Evolutionary conservation across 768 basidiomycete genomes (phyloP), one percentile per base, ranked within the genome.

Genomic region (Agrocybe pediades): DNA sequence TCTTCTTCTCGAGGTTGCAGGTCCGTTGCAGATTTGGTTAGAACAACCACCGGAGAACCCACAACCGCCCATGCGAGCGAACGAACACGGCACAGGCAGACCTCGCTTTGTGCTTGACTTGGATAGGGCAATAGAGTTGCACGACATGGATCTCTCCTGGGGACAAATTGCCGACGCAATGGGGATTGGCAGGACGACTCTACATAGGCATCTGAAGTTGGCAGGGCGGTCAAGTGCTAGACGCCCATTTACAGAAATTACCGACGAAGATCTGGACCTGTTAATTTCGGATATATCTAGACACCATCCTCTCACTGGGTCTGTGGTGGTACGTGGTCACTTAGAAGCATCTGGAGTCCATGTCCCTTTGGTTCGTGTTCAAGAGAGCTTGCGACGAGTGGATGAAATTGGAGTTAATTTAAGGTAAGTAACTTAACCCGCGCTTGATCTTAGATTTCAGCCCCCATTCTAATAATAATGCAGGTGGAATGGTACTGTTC

Each of bases 341-440:
- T 54, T 75, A 15, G 56, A 62, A 3, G 17, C 47, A 2, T n/a
- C 46, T 16, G 68, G 63, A 0, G 30, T 70, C 9, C 61, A 68
- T 48, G 36, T 75, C 6, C 63, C 68, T 6, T 21, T 56, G 7
- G 19, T 23, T 0, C 50, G 68, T 2, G 62, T 73, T 1, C 42
- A 47, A 16, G 62, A 66, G 3, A 68, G 62, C n/a, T 55, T 73
- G 2, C 19, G 48, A 21, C n/a, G 67, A 7, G 68, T 75, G 6
- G 71, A 75, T 61, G 46, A 48, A 7, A 45, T 71, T 9, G 70
- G 71, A 0, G 62, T 65, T 1, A 36, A 67, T 6, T 57, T 67
- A 6, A 27, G 61, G 66, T 66, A 29, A n/a, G 53, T 46, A n/a
- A 7, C 39, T n/a, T n/a, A n/a, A n/a, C n/a, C n/a, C n/a, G n/a